These are phyloP conservation scores for Fusarium torulosum DNA, from an alignment of 2,329 filamentous ascomycete species.

Conservation along the genomic window DNA sequence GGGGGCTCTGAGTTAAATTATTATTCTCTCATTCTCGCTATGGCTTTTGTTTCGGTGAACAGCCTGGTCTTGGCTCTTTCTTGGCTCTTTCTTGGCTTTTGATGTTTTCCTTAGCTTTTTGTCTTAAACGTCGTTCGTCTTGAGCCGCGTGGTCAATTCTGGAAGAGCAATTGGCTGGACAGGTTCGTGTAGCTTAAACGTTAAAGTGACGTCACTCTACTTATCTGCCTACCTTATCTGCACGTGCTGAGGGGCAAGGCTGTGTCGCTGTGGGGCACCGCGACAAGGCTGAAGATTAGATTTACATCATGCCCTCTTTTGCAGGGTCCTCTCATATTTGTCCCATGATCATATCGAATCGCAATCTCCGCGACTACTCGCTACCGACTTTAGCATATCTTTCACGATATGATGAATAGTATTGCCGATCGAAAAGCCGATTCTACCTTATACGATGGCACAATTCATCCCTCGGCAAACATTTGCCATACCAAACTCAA, in stretches of 20 bases:
- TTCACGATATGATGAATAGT: slow-evolving; percentile 6
- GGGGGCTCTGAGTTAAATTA: slow-evolving; percentile 19
- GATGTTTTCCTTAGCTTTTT: slow-evolving; percentile 20
- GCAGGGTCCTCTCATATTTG: slow-evolving; percentile 12
- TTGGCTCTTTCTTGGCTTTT: slow-evolving; percentile 22
- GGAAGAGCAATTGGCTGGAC: slow-evolving; percentile 38
- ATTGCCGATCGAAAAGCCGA: background rate
- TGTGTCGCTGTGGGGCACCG: background rate
- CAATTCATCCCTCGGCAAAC: slow-evolving; percentile 78
- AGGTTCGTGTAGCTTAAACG: slow-evolving; percentile 20
- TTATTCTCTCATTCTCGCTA: slow-evolving; percentile 3
- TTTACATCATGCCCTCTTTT: slow-evolving; percentile 26
- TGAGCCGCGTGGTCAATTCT: slow-evolving; percentile 35
- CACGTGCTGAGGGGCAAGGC: slow-evolving; percentile 38
- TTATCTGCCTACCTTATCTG: slow-evolving; percentile 21
- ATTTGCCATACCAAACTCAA: slow-evolving; percentile 79
- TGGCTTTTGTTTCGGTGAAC: background rate
- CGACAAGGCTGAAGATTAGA: slow-evolving; percentile 37
- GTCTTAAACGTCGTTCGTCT: slow-evolving; percentile 11
- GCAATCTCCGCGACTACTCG: background rate
- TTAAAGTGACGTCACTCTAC: slow-evolving; percentile 38
- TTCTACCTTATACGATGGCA: slow-evolving; percentile 42
- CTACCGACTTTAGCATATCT: background rate
- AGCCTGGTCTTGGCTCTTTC: slow-evolving; percentile 12
- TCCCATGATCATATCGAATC: slow-evolving; percentile 1